Percentiles rank a stretch among this genome's conserved stretches.
These are phyloP conservation scores for Thalia dealbata DNA, from an alignment of 176 grass and related monocot genomes.

Conservation along the genomic window DNA sequence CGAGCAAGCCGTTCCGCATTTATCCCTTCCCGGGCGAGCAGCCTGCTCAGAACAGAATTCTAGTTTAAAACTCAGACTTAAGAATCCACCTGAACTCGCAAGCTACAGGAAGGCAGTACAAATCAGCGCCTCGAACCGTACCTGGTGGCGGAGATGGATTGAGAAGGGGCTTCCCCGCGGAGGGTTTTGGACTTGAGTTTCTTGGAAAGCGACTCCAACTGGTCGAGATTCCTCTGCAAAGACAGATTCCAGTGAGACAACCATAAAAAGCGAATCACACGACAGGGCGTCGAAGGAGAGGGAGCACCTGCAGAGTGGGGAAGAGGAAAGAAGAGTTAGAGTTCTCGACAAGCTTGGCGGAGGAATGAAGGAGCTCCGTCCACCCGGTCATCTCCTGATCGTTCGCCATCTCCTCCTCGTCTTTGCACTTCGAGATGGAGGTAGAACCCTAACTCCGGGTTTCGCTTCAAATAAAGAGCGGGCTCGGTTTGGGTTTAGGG, in stretches of 20 bases:
- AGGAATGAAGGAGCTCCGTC: constrained; percentile 78
- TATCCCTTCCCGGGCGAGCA: constrained; percentile 90
- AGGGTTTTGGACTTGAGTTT: constrained; percentile 97
- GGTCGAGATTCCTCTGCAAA: constrained; percentile 81
- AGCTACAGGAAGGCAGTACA: no score
- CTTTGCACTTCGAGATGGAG: background rate
- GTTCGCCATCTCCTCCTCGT: constrained; percentile 1
- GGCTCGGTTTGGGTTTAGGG: background rate
- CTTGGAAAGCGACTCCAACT: constrained; percentile 85
- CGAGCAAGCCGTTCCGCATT: constrained; percentile 78
- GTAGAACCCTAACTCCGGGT: background rate
- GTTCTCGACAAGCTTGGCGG: constrained; percentile 83
- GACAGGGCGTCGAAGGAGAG: background rate
- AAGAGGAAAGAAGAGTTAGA: constrained; percentile 67
- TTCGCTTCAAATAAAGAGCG: background rate
- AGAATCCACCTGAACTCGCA: background rate
- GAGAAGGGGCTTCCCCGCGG: constrained; percentile 63
- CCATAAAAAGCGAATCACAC: background rate
- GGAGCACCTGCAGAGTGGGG: constrained; percentile 60
- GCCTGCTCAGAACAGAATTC: constrained; percentile 26
- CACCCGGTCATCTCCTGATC: constrained; percentile 70
- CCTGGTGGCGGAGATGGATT: constrained; percentile 86
- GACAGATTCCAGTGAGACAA: constrained; percentile 8
- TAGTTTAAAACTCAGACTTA: background rate
- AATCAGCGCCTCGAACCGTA: background rate